Evolutionary conservation across 2,329 filamentous ascomycete species (phyloP).

Genomic region (Clonostachys sp.): DNA sequence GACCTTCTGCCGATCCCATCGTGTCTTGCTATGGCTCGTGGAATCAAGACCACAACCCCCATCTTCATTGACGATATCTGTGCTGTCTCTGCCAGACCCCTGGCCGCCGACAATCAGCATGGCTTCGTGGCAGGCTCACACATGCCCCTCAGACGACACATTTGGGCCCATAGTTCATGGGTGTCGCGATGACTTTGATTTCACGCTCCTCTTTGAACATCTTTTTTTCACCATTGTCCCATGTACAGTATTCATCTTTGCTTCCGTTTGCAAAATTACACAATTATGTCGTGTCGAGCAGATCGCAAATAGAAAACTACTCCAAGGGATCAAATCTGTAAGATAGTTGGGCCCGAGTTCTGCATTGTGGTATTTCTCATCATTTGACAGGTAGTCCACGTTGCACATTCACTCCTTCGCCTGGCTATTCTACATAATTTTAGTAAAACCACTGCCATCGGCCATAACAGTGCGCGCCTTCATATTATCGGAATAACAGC

Average conservation of each 20-base stretch:
- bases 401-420: no score
- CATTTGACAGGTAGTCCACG: constrained; percentile 18
- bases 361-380: constrained; percentile 12
- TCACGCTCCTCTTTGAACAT: constrained; percentile 43
- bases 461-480: constrained; percentile 9
- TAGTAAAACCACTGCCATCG: constrained; percentile 15
- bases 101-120: no score
- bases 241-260: constrained; percentile 26
- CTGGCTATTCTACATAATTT: constrained; percentile 15
- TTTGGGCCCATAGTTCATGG: no score
- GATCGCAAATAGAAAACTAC: constrained; percentile 23
- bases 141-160: no score
- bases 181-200: constrained; percentile 35
- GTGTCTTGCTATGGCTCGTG: no score
- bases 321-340: constrained; percentile 24
- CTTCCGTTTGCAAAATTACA: constrained; percentile 22
- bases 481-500: constrained; percentile 13
- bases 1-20: no score
- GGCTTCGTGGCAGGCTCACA: no score
- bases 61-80: no score
- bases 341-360: constrained; percentile 1
- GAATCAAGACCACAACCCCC: no score
- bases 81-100: no score
- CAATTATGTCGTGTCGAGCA: constrained; percentile 19
- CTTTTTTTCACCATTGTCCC: constrained; percentile 40